Evolutionary conservation across 148 eudicot genomes (phyloP), one percentile per base, ranked within the genome.

Genomic region (Limonium bicolor): DNA sequence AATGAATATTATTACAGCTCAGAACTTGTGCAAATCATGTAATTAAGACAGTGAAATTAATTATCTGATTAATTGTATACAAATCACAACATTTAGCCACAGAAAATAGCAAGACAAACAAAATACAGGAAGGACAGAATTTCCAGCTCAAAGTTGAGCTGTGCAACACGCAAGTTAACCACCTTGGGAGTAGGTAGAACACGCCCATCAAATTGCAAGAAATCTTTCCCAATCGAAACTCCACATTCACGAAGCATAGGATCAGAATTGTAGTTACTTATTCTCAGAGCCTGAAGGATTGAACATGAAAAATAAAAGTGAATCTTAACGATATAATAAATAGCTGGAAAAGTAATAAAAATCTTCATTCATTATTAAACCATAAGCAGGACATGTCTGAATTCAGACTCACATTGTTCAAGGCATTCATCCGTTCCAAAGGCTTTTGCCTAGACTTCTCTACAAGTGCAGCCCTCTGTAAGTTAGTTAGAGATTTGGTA

Each of bases 361-460:
- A 11, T 3, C 18, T 13, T 23, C 10, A 43, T 23, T 42, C 17
- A 24, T 17, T 19, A n/a, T n/a, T n/a, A 10, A 16, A 12, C 6
- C 26, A 11, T 8, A 15, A 18, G 14, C 7, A 50, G 1, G 19
- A 9, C 21, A 27, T n/a, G 24, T 6, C n/a, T 14, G 5, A 27
- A 45, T n/a, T 4, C 2, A 43, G 6, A 74, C 36, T 55, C 27
- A 88, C 97, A 54, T 80, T 69, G 43, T 65, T 74, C 20, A 88
- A 62, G 31, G 65, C 76, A 15, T 63, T 67, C 97, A 83, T 83
- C 51, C 97, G 70, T 41, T 88, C 97, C 36, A 74, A 83, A 0
- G 97, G 97, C 63, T 88, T 88, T 41, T 88, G 97, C 12, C 94
- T 73, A 1, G 94, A 88, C 32, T 88, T 88, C 65, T 88, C 97